A percentile compares a stretch with the other conserved stretches of the same genome.
These are phyloP conservation scores for Stagonosporopsis vannaccii DNA, from an alignment of 2,329 filamentous ascomycete species.

Conservation along the genomic window DNA sequence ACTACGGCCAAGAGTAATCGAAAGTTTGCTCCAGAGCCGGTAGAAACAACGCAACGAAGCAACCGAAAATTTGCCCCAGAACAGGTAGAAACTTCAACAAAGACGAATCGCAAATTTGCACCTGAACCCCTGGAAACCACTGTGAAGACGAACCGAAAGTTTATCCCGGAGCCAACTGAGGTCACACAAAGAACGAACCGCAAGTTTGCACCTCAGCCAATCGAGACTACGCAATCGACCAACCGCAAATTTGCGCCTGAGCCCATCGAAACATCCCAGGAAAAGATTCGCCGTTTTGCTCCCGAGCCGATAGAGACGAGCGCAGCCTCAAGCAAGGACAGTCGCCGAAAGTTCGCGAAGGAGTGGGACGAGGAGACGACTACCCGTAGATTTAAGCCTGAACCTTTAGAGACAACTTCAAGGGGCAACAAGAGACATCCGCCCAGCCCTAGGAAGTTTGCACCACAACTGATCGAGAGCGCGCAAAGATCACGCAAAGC, in stretches of 20 bases:
- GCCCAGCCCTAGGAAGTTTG: slow-evolving; percentile 62
- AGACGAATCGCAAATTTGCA: slow-evolving; percentile 61
- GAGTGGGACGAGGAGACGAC: slow-evolving; percentile 36
- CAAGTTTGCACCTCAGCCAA: slow-evolving; percentile 71
- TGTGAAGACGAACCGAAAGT: slow-evolving; percentile 34
- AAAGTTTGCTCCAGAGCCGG: slow-evolving; percentile 73
- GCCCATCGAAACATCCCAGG: slow-evolving; percentile 33
- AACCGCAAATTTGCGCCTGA: slow-evolving; percentile 35
- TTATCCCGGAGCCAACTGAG: slow-evolving; percentile 36
- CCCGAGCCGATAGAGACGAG: slow-evolving; percentile 40
- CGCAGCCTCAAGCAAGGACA: slow-evolving; percentile 29
- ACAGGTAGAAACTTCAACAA: slow-evolving; percentile 39
- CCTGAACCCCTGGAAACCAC: slow-evolving; percentile 57
- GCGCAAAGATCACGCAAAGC: slow-evolving; percentile 73
- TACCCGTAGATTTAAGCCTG: slow-evolving; percentile 37
- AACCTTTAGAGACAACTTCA: slow-evolving; percentile 39
- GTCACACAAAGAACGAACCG: slow-evolving; percentile 49
- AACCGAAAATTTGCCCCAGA: slow-evolving; percentile 51
- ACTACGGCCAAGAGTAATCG: slow-evolving; percentile 64
- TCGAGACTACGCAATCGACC: slow-evolving; percentile 47
- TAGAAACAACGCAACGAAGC: slow-evolving; percentile 67
- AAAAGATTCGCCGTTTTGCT: slow-evolving; percentile 53
- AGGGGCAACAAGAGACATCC: slow-evolving; percentile 33
- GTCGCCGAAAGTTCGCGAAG: slow-evolving; percentile 37
- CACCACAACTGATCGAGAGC: slow-evolving; percentile 83